A percentile compares a stretch with the other conserved stretches of the same genome.
Evolutionary conservation across 495 filamentous ascomycete species (phyloP).

Genomic region (Aspergillus coremiiformis): DNA sequence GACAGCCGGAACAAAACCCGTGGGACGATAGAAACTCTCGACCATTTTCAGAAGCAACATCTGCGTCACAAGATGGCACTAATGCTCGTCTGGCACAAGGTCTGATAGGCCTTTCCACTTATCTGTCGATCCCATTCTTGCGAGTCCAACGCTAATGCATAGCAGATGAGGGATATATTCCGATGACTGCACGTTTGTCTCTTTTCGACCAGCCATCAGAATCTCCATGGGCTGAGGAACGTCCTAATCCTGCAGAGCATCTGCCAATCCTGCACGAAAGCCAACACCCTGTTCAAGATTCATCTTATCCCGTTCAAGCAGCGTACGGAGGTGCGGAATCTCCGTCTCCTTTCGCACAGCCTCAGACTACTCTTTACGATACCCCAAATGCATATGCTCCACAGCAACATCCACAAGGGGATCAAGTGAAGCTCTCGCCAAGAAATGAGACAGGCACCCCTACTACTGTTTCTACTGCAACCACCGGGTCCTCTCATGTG

Average conservation of each 20-base stretch:
- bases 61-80: conserved; percentile 14
- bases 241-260: conserved; percentile 1
- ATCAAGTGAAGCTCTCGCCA: conserved; percentile 12
- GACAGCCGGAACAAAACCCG: conserved; percentile 18
- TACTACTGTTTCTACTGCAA: conserved; percentile 21
- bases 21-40: conserved; percentile 22
- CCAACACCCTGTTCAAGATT: not conserved
- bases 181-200: conserved; percentile 41
- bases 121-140: not conserved
- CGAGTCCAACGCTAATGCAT: conserved; percentile 7
- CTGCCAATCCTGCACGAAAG: not conserved
- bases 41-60: conserved; percentile 17
- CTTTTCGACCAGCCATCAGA: conserved; percentile 29
- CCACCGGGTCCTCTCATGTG: conserved; percentile 32
- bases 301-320: not conserved
- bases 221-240: conserved; percentile 20
- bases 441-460: conserved; percentile 20
- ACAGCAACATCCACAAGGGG: conserved; percentile 4
- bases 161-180: conserved; percentile 38
- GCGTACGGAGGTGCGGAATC: not conserved
- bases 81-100: conserved; percentile 30
- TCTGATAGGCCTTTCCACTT: conserved; percentile 8
- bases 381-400: not conserved
- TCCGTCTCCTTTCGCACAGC: not conserved
- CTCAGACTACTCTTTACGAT: conserved; percentile 1